Conservation (phyloP, 805 yeast genomes). For the Cyberlindnera japonica region DNA sequence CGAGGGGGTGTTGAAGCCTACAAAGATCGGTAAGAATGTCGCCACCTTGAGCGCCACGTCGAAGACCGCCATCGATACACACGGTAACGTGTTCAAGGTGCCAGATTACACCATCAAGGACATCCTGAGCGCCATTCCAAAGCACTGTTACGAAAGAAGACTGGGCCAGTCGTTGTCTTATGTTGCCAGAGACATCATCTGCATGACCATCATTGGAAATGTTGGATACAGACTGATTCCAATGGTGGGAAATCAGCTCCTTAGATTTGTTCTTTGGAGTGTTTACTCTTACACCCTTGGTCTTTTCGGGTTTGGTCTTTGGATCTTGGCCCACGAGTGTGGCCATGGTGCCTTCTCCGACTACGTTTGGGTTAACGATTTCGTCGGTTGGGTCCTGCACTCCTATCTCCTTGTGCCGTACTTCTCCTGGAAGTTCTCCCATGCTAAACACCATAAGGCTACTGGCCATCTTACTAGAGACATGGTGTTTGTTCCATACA, state of each 20-base stretch:
- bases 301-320: constrained; percentile 68
- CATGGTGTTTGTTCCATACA: constrained; percentile 79
- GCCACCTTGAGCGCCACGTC: constrained; percentile 21
- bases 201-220: constrained; percentile 46
- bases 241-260: constrained; percentile 36
- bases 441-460: constrained; percentile 86
- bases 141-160: constrained; percentile 68
- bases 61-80: constrained; percentile 35
- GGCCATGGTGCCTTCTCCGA: constrained; percentile 86
- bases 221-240: constrained; percentile 55
- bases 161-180: constrained; percentile 52
- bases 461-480: constrained; percentile 81
- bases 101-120: constrained; percentile 79
- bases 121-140: constrained; percentile 66
- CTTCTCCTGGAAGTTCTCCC: constrained; percentile 83
- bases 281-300: constrained; percentile 54
- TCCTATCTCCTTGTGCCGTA: constrained; percentile 78
- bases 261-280: constrained; percentile 58
- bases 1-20: constrained; percentile 15
- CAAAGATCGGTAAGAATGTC: constrained; percentile 23
- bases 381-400: constrained; percentile 81
- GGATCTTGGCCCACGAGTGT: constrained; percentile 91
- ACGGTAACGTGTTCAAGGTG: constrained; percentile 63
- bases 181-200: constrained; percentile 62
- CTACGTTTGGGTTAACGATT: constrained; percentile 67